Conservation (phyloP, 1,284 basidiomycete genomes). For the Bondarzewia mesenterica region DNA sequence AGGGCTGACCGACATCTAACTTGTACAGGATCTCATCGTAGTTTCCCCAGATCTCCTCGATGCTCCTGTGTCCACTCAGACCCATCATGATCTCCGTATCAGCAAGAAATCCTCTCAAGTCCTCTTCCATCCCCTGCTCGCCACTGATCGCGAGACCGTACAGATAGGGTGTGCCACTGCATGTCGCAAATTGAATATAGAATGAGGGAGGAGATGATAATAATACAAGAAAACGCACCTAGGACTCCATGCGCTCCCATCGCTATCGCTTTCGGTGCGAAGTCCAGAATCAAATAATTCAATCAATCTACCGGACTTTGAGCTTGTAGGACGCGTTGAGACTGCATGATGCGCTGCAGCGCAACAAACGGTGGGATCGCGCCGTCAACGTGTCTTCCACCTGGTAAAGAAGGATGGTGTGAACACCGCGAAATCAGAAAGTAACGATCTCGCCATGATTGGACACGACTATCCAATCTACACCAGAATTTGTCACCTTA, state of each 20-base stretch:
- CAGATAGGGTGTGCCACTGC: slow-evolving; percentile 39
- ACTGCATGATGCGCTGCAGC: slow-evolving; percentile 53
- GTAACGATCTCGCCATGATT: slow-evolving; percentile 78
- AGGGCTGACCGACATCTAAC: background rate
- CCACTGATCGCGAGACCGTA: slow-evolving; percentile 49
- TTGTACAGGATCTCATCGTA: slow-evolving; percentile 21
- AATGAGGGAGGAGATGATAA: background rate
- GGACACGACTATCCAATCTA: slow-evolving; percentile 73
- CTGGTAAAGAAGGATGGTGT: slow-evolving; percentile 29
- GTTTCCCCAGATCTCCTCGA: slow-evolving; percentile 31
- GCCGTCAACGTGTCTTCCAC: slow-evolving; percentile 78
- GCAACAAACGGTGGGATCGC: slow-evolving; percentile 66
- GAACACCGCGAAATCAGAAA: too few relatives aligned
- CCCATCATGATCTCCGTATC: slow-evolving; percentile 52
- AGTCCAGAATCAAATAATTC: slow-evolving; percentile 78
- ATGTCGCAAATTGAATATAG: too few relatives aligned
- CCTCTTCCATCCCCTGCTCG: slow-evolving; percentile 44
- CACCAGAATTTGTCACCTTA: slow-evolving; percentile 51
- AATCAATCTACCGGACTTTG: slow-evolving; percentile 53
- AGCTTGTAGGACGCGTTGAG: slow-evolving; percentile 46
- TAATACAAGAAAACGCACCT: slow-evolving; percentile 31
- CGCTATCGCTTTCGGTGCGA: slow-evolving; percentile 70
- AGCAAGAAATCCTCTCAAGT: slow-evolving; percentile 40
- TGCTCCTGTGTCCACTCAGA: slow-evolving; percentile 29
- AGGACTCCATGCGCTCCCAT: slow-evolving; percentile 60